A percentile compares a stretch with the other conserved stretches of the same genome.
phyloP scores from a whole-genome alignment of 345 rosid species.

The Lepidium africanum region DNA sequence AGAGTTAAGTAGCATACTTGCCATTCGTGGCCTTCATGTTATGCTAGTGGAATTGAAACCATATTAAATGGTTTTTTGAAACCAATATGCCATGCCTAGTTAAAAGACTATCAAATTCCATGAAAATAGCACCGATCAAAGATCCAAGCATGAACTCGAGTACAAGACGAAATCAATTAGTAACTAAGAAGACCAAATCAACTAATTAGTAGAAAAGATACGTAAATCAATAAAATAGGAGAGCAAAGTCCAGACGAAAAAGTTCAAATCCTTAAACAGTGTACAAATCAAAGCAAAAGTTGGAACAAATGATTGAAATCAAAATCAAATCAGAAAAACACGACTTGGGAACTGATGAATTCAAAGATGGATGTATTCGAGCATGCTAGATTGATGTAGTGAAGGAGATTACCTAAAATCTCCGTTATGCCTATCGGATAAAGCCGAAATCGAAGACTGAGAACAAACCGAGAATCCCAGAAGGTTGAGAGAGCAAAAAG shows the following conservation, averaged over 20 bases:
- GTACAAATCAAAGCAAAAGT: neutral
- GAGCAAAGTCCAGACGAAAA: neutral
- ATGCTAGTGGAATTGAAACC: too few relatives aligned
- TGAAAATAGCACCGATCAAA: neutral
- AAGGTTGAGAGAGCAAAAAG: neutral
- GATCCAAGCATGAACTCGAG: conserved; percentile 12
- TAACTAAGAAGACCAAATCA: neutral
- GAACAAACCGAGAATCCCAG: conserved; percentile 30
- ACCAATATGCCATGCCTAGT: neutral
- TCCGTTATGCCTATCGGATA: conserved; percentile 14
- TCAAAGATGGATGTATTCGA: neutral
- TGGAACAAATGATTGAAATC: neutral
- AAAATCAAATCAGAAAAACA: neutral
- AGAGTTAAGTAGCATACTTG: neutral
- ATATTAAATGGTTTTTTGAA: too few relatives aligned
- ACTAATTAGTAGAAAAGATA: neutral
- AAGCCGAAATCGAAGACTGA: conserved; percentile 23
- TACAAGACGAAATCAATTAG: neutral
- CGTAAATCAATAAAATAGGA: neutral
- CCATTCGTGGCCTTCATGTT: too few relatives aligned
- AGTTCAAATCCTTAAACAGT: conserved; percentile 6
- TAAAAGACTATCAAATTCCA: neutral
- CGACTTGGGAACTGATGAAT: neutral
- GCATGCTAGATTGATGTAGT: neutral
- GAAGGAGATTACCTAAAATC: conserved; percentile 19